Conservation (phyloP, 805 yeast species). For the Kazachstania kunashirensis region DNA sequence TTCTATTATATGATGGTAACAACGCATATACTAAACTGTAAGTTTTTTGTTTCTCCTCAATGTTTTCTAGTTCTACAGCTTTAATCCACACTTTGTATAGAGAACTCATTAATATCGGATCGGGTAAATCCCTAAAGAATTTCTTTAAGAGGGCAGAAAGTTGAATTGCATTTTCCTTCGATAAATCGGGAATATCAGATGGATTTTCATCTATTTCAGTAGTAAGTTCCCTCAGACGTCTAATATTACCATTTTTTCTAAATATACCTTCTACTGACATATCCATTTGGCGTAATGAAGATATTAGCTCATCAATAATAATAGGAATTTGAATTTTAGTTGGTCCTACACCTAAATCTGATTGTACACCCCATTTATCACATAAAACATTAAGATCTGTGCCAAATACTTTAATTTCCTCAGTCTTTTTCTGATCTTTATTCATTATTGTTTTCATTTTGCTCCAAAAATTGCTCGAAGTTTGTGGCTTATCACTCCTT, state of each 20-base stretch:
- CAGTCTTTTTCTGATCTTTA: conserved; percentile 20
- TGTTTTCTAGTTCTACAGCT: conserved; percentile 47
- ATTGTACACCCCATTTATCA: conserved; percentile 65
- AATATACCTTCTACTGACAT: conserved; percentile 94
- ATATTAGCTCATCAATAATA: conserved; percentile 74
- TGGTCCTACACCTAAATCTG: conserved; percentile 79
- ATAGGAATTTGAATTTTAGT: conserved; percentile 72
- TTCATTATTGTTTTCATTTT: conserved; percentile 23
- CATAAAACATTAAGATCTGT: conserved; percentile 61
- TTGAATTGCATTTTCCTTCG: conserved; percentile 77
- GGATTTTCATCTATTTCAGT: conserved; percentile 69
- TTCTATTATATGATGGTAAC: conserved; percentile 75
- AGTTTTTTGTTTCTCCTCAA: conserved; percentile 38
- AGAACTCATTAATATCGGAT: conserved; percentile 70
- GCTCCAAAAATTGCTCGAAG: conserved; percentile 21
- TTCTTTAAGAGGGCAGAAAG: conserved; percentile 87
- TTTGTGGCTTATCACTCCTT: not conserved
- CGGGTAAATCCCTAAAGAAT: conserved; percentile 86
- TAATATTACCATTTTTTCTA: conserved; percentile 91
- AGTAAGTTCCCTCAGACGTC: conserved; percentile 62
- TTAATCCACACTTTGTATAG: conserved; percentile 73
- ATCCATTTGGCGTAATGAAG: conserved; percentile 79
- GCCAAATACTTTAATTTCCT: conserved; percentile 55
- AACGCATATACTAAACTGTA: conserved; percentile 60
- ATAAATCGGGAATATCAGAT: conserved; percentile 56